Percentiles rank a stretch among this genome's conserved stretches.
phyloP scores from a whole-genome alignment of 208 protist species.

The Leishmania aethiopica region DNA sequence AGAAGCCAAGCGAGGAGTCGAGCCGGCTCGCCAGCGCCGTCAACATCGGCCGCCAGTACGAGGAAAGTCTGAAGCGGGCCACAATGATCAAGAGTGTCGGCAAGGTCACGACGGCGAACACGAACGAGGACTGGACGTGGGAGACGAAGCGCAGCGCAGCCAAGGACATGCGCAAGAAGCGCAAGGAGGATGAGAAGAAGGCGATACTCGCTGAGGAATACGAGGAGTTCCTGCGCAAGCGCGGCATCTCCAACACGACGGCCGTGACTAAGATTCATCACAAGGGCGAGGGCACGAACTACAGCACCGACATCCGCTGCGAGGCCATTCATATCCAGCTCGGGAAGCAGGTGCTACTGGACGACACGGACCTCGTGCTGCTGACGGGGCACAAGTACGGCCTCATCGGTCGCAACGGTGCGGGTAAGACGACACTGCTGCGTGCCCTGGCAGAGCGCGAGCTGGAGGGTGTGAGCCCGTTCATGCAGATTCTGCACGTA shows the following conservation, averaged over 20 bases:
- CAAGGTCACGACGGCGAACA: constrained; percentile 81
- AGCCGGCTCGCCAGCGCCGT: constrained; percentile 76
- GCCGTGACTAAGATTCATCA: constrained; percentile 88
- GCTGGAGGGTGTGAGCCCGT: constrained; percentile 94
- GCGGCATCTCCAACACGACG: constrained; percentile 74
- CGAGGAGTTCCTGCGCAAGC: constrained; percentile 87
- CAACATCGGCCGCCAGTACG: constrained; percentile 88
- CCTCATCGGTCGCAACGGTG: constrained; percentile 95
- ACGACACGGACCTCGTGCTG: constrained; percentile 79
- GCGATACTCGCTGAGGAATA: constrained; percentile 88
- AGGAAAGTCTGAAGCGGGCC: constrained; percentile 84
- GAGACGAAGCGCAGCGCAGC: constrained; percentile 86
- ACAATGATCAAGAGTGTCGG: constrained; percentile 86
- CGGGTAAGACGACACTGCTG: constrained; percentile 95
- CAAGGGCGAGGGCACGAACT: constrained; percentile 76
- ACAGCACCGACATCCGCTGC: constrained; percentile 87
- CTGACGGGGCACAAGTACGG: constrained; percentile 95
- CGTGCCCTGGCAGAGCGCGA: constrained; percentile 93
- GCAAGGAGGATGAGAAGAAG: constrained; percentile 91
- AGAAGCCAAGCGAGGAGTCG: constrained; percentile 73
- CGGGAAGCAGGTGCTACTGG: constrained; percentile 87
- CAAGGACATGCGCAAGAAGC: constrained; percentile 89
- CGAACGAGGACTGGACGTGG: constrained; percentile 91
- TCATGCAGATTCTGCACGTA: constrained; percentile 98
- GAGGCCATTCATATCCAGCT: constrained; percentile 90